Evolutionary conservation across 495 filamentous ascomycete species (phyloP), one percentile per base, ranked within the genome.

Genomic region (Penicillium robsamsonii): DNA sequence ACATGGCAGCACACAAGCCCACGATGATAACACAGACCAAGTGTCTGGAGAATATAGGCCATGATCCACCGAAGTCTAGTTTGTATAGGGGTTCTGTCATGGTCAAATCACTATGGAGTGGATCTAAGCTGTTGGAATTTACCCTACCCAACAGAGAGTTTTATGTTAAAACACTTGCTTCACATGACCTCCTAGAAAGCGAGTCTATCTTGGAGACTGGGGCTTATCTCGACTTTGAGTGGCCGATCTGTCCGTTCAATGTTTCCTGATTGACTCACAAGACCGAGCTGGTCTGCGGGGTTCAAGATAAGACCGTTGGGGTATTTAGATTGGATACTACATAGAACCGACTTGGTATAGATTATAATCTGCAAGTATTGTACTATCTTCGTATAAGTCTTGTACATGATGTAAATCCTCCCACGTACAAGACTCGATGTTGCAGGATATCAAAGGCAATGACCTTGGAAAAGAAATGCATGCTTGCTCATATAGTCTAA

Each of bases 241-340:
- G 50, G 38, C 46, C 46, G 55, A 49, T 57, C 20, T 30, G 33
- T 46, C 59, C 55, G 59, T 47, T 2, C 6, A 29, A 29, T 56
- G 12, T 37, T 45, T 25, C 11, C 48, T 11, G 24, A 38, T 53
- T 33, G 35, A 51, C 33, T 61, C 27, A 37, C 15, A 38, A 29
- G 17, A 27, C 50, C 50, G 38, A 42, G n/a, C 31, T 22, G 15
- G 20, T 5, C 24, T 38, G 50, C 27, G 50, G 50, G 50, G 50
- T 43, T 8, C 6, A 15, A 42, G 37, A 33, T 42, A 52, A 42
- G 35, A 52, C 15, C 5, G 7, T 33, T 48, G 46, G 30, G 6
- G 5, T 38, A 25, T 37, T 22, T 9, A 50, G 47, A 50, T 10
- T 33, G 15, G 47, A 37, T 27, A 3, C n/a, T 31, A 17, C 0